Base-by-base conservation (phyloP, 768 basidiomycete genomes). In the Tulasnella sp. region DNA sequence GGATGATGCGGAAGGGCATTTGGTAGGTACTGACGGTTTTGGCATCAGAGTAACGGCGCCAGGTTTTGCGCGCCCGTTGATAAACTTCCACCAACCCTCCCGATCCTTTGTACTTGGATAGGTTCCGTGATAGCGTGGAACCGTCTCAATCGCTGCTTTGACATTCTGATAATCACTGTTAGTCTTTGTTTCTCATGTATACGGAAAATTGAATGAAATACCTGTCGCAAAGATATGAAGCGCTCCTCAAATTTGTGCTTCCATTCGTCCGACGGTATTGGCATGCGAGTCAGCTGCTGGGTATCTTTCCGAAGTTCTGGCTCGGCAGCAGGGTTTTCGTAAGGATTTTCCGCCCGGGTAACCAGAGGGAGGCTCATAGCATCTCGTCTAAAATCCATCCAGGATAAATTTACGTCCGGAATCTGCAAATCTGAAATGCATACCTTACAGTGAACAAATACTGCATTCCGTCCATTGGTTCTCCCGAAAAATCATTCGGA, bases 11-110 rank as follows among this genome's bases (percentile, higher is more conserved):
- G 45, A 5, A 20, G 3, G 24, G 45, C 6, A 20, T 5, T n/a
- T 40, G 19, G n/a, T 6, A n/a, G n/a, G 5, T 6, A 40, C 5
- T 5, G n/a, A 20, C n/a, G 5, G 19, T 6, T 40, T n/a, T 40
- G 6, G 10, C n/a, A n/a, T 16, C 6, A 50, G 33, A 2, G 48
- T 25, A 4, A 40, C 28, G 22, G 48, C 37, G 2, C 48, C 48
- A 5, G 28, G 48, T 31, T 50, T 50, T 9, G 43, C n/a, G 25
- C 34, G 27, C 29, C 51, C 51, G 28, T 53, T 53, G 31, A 56
- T 54, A 33, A 56, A 53, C 15, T 37, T 54, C 40, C 53, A 48
- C 54, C 54, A 56, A 9, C 53, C 53, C 40, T 53, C 53, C 20
- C 53, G 27, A 46, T 56, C 54, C 31, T 56, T 56, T 19, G 31